Evolutionary conservation across 768 basidiomycete genomes (phyloP), one percentile per base, ranked within the genome.

Genomic region (Imleria badia): DNA sequence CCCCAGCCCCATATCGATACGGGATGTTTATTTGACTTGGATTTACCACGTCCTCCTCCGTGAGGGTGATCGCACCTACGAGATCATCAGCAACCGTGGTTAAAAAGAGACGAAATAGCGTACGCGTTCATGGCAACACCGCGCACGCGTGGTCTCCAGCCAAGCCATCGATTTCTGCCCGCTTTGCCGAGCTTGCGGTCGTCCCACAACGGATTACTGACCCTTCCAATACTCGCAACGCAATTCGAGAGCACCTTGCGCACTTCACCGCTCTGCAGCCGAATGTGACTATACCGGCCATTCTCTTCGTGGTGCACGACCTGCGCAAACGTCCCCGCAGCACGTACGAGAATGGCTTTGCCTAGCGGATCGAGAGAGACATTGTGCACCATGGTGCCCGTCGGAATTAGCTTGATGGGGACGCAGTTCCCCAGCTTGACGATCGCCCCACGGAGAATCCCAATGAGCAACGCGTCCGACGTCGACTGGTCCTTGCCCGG

Each of bases 101-200:
- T 40, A 5, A 26, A 38, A 45, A 17, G 47, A 29, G 45, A 53
- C 45, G 52, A 52, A 48, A 46, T 13, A 23, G 56, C 88, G 40
- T 75, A 94, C 85, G 92, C 88, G 72, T 97, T 98, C 94, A 96
- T 96, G 40, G 94, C 94, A 60, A 97, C 86, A 85, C 94, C 94
- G 72, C 94, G 86, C 43, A 96, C 93, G 31, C 81, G 80, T 1
- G 94, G 94, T 60, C 91, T 73, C 66, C 84, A 75, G 17, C 95
- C 95, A 19, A 98, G 73, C 92, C 93, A 95, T 35, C 95, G 79
- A 39, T 78, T 77, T 60, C 96, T 75, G 30, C 97, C 97, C 8
- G 97, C 97, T 72, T 98, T 99, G 14, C 94, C 97, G 33, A 98
- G 73, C 41, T 76, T 84, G 14, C 86, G 77, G 56, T 87, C 84